Conservation (phyloP, 2,329 filamentous ascomycete species). For the Penicillium sp. region DNA sequence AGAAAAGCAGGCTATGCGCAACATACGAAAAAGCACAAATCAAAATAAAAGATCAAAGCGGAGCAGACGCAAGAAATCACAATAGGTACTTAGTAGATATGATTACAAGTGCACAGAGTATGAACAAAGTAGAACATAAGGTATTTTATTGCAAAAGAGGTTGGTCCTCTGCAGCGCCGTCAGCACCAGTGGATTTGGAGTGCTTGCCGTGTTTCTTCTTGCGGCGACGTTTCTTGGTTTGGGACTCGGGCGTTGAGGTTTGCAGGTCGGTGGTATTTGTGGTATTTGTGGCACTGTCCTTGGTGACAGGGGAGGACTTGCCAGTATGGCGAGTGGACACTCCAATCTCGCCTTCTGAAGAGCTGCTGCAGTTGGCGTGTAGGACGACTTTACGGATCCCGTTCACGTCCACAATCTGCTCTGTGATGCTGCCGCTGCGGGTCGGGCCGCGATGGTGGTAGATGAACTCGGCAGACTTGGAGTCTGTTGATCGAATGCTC, state of each 20-base stretch:
- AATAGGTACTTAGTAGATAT: not conserved
- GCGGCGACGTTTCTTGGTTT: conserved; percentile 23
- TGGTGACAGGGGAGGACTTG: conserved; percentile 7
- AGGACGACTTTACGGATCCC: conserved; percentile 76
- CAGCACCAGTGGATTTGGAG: conserved; percentile 13
- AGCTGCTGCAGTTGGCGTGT: conserved; percentile 64
- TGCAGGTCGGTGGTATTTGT: conserved; percentile 3
- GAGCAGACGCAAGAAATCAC: not conserved
- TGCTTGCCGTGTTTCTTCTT: conserved; percentile 27
- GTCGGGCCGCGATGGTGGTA: conserved; percentile 54
- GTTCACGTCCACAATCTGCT: conserved; percentile 73
- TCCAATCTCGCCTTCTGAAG: conserved; percentile 41
- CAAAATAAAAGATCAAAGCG: not conserved
- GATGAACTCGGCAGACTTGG: conserved; percentile 21
- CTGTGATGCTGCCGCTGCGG: conserved; percentile 75
- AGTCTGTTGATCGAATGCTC: conserved; percentile 29
- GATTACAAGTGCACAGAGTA: not conserved
- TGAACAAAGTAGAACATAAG: not conserved
- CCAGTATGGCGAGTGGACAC: conserved; percentile 15
- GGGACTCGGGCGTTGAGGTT: conserved; percentile 3
- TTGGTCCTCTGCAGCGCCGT: conserved; percentile 19
- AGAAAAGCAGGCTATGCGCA: not conserved
- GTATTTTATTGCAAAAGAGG: conserved; percentile 20
- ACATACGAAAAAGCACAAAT: not conserved
- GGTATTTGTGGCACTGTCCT: conserved; percentile 2